Base-by-base conservation (phyloP, 768 basidiomycete species). In the Tulasnella sp. region DNA sequence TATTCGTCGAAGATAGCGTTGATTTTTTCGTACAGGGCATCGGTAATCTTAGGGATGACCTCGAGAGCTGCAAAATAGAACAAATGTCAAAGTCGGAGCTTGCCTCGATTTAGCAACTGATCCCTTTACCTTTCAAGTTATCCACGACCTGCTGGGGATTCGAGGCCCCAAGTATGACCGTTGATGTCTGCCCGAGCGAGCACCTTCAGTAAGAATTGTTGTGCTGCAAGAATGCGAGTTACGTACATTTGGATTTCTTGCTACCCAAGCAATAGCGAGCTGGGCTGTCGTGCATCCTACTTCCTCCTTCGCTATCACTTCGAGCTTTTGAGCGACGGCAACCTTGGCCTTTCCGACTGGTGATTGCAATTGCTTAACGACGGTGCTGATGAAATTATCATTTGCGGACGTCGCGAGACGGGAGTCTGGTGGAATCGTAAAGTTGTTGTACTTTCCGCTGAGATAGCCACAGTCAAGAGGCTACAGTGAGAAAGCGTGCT, bases 181-280 rank as follows among this genome's bases (percentile, higher is more conserved):
- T 91, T 72, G 88, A 89, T 3, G 91, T 92, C 82, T 84, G 73
- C 40, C 34, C 83, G 78, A 80, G 31, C 83, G 82, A 78, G 14
- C 24, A 22, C 54, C 12, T 72, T 48, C 24, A 41, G 16, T n/a
- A 58, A 12, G 16, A 7, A 50, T 16, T 16, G 50, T 1, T 50
- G 50, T 50, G 18, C 20, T 6, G 24, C 5, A 64, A 8, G 11
- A 16, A 64, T 16, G 14, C 18, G 50, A 37, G 8, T 3, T 4
- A 76, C 82, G 48, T 50, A 87, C 86, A 85, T 92, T 91, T 12
- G 91, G 90, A 85, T 93, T 92, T 82, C 85, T 88, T 37, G 92
- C 90, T 9, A 92, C 86, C 93, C 94, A 96, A 14, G 94, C 94
- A 72, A 96, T 89, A 7, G 95, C 92, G 50, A 96, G 88, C n/a